Percentiles rank a stretch among this genome's conserved stretches.
These are phyloP conservation scores for Pythium vanterpoolii DNA, from an alignment of 352 stramenopile genomes.

Conservation along the genomic window DNA sequence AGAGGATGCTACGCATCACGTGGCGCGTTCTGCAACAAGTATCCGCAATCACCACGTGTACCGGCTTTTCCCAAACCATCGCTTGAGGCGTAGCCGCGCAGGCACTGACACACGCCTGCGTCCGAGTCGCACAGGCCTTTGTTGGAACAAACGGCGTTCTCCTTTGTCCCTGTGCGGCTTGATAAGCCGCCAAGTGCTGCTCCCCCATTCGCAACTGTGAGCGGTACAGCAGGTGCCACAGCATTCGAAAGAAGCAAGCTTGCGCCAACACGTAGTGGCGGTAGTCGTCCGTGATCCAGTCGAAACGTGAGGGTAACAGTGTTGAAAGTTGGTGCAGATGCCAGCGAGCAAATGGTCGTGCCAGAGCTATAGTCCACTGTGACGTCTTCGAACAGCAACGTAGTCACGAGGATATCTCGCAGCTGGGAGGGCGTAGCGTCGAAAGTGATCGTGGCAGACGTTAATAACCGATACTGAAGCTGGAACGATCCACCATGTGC, in stretches of 20 bases:
- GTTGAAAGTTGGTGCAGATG: conserved; percentile 29
- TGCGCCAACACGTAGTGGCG: conserved; percentile 35
- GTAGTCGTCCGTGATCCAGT: conserved; percentile 47
- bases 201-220: conserved; percentile 41
- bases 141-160: conserved; percentile 86
- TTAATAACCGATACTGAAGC: conserved; percentile 50
- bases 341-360: conserved; percentile 32
- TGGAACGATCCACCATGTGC: conserved; percentile 54
- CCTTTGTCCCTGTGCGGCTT: conserved; percentile 83
- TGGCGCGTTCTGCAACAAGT: conserved; percentile 17
- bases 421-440: conserved; percentile 39
- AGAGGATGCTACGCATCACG: conserved; percentile 1
- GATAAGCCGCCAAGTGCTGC: conserved; percentile 30
- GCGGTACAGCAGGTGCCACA: conserved; percentile 15
- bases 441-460: conserved; percentile 55
- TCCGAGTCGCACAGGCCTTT: conserved; percentile 81
- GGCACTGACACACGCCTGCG: conserved; percentile 47
- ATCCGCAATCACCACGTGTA: conserved; percentile 63
- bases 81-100: conserved; percentile 48
- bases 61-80: conserved; percentile 57
- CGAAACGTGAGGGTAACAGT: conserved; percentile 56
- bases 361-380: conserved; percentile 43
- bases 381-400: conserved; percentile 50
- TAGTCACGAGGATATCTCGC: conserved; percentile 45
- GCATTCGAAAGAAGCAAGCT: conserved; percentile 11